Evolutionary conservation across 1,139 yeast genomes (phyloP), one percentile per base, ranked within the genome.

Genomic region (Geotrichum aggregatum): DNA sequence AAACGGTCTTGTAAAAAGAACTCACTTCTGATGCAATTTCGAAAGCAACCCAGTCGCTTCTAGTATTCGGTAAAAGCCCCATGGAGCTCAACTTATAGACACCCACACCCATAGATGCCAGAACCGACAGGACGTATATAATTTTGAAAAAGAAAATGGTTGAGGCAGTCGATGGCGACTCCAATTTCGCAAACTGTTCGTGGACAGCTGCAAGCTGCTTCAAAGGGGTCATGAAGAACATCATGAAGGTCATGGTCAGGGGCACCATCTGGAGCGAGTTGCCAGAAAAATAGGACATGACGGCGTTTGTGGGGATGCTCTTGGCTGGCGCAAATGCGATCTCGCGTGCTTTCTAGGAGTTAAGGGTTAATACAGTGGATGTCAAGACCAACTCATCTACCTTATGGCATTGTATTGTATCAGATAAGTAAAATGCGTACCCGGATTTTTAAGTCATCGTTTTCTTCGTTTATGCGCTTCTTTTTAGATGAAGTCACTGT

Each of bases 241-340:
- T 74, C 88, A 85, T 87, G 40, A 87, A 69, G 0, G 96, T 86
- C 87, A 89, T 91, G 70, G 89, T 84, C 52, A 92, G 84, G 3
- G 97, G 94, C 55, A 92, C 89, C 58, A 92, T 77, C 63, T 92
- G 98, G 28, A 92, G 72, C 5, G 95, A 82, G 63, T 86, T 85
- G 31, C 98, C 98, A 1, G 96, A 82, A 89, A 92, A 87, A 68
- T 88, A 92, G 56, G 91, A 82, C 96, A 92, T 88, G 52, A 88
- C 72, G 54, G 86, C 67, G 62, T 88, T 92, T 95, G 89, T 86
- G 3, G 97, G 96, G 28, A 92, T 64, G 13, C 83, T 77, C 65
- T 91, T 92, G 2, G 91, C 88, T 0, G 98, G 97, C 0, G 82
- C 82, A 16, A 79, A 70, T 1, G 97, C 96, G 33, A 86, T 66